Evolutionary conservation across 495 filamentous ascomycete genomes (phyloP).

Genomic region (Aspergillus heteromorphus): DNA sequence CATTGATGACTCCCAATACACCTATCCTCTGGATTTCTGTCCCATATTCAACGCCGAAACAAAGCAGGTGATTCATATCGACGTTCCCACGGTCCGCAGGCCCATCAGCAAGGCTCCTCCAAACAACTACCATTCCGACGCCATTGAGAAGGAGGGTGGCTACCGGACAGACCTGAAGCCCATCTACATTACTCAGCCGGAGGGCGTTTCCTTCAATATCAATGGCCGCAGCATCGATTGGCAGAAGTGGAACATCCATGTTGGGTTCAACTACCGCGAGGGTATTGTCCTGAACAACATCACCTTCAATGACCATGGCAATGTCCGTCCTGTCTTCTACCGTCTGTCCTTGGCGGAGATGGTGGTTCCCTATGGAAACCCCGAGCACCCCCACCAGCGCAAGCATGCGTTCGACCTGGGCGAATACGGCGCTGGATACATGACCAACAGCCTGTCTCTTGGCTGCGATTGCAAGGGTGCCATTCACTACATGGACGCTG

Average conservation of each 20-base stretch:
- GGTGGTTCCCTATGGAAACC: constrained; percentile 95
- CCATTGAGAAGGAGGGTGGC: constrained; percentile 69
- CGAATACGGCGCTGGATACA: constrained; percentile 92
- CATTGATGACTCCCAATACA: constrained; percentile 83
- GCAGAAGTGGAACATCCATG: constrained; percentile 94
- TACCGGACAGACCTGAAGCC: constrained; percentile 80
- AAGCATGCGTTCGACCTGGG: constrained; percentile 95
- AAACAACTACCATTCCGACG: constrained; percentile 74
- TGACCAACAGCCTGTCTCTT: constrained; percentile 85
- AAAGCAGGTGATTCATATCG: constrained; percentile 80
- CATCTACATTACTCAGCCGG: constrained; percentile 92
- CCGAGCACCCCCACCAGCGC: constrained; percentile 84
- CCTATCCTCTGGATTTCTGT: constrained; percentile 89
- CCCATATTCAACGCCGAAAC: constrained; percentile 86
- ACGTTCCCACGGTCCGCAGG: constrained; percentile 74
- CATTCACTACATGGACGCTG: constrained; percentile 85
- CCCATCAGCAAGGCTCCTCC: constrained; percentile 68
- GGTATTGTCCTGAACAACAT: constrained; percentile 90
- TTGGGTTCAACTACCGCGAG: constrained; percentile 96
- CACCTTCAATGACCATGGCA: constrained; percentile 84
- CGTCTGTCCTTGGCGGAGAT: constrained; percentile 92
- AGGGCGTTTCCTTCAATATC: constrained; percentile 87
- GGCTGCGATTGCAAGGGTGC: constrained; percentile 95
- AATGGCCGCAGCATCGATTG: constrained; percentile 74
- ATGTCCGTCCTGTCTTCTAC: constrained; percentile 76